Evolutionary conservation across 441 rosid genomes (phyloP), one percentile per base, ranked within the genome.

Genomic region (Mallotus repandus): DNA sequence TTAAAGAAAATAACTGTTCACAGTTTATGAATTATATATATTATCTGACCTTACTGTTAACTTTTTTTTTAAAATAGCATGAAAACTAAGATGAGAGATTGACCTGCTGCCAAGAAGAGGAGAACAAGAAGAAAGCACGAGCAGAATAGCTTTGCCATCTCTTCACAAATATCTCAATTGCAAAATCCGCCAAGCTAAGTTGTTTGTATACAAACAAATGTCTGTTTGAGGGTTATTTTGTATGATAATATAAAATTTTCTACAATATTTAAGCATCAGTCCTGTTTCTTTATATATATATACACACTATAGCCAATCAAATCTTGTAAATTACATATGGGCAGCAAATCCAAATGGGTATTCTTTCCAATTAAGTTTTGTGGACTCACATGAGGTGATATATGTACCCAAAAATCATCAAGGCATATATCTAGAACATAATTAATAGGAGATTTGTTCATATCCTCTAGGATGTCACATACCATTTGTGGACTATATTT

Each of bases 71-170:
- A n/a, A 64, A 1, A 29, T 29, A 58, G 1, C 16, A 2, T 11
- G 9, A 32, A 25, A 63, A 13, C 7, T 7, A 15, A 35, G 46
- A 32, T 4, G 41, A n/a, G 32, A 49, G 73, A 22, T 11, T 61
- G 10, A 75, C 78, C 64, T 62, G 78, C 41, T 60, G 38, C 63
- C 22, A 75, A 43, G 22, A 75, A 5, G 14, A 69, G 35, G 35
- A 75, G 16, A 61, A 54, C 61, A 60, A 74, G 72, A 22, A 75
- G 22, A 56, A 69, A 54, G 77, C 53, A 68, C 48, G 53, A 67
- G 66, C 57, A 58, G 52, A 38, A 21, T 13, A 62, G 68, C 29
- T 53, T 74, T 60, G 77, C 73, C 77, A 74, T 74, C 29, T 67
- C 65, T 48, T 66, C 68, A 50, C 38, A 61, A 35, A 16, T 29